Evolutionary conservation across 2,329 filamentous ascomycete genomes (phyloP), one percentile per base, ranked within the genome.

Genomic region (Xylaria sp.): DNA sequence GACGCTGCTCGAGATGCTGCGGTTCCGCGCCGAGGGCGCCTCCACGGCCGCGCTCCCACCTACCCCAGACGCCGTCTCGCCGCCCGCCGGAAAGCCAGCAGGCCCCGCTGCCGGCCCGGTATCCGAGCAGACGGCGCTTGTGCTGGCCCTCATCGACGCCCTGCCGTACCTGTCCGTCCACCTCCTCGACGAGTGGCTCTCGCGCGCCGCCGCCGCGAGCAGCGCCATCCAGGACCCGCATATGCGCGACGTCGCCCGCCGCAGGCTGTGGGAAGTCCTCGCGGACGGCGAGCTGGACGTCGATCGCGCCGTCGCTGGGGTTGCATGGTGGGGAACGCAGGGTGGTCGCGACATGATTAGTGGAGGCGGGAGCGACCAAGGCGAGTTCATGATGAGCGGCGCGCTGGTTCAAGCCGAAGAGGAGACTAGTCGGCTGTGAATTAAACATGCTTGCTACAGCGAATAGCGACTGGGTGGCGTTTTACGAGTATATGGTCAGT

Each of bases 211-310:
- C 1, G 82, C 87, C 48, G 78, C 91, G 13, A 79, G 95, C 61
- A 87, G 88, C 66, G 76, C 77, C 15, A 85, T 96, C 27, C 75
- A 80, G 2, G 87, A 92, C 64, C 76, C 81, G 0, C 74, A 70
- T 3, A 86, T 93, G 80, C 83, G 87, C 43, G 83, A 87, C 47
- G 79, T 81, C 2, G 91, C 88, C 37, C 87, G 88, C 71, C 83
- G 87, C 65, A 81, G 92, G 51, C 90, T 96, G 74, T 93, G 91
- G 88, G 88, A 95, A 60, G 84, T 92, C 2, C 77, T 97, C 9
- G 88, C 88, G 40, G 88, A 85, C 68, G 92, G 92, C 3, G 92
- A 96, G 78, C 90, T 97, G 87, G 93, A 97, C 75, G 89, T 96
- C 23, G 91, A 96, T 73, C 84, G 92, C 62, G 89, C 91, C 6